Conservation (phyloP, 805 yeast genomes). For the Hanseniaspora nectarophila region DNA sequence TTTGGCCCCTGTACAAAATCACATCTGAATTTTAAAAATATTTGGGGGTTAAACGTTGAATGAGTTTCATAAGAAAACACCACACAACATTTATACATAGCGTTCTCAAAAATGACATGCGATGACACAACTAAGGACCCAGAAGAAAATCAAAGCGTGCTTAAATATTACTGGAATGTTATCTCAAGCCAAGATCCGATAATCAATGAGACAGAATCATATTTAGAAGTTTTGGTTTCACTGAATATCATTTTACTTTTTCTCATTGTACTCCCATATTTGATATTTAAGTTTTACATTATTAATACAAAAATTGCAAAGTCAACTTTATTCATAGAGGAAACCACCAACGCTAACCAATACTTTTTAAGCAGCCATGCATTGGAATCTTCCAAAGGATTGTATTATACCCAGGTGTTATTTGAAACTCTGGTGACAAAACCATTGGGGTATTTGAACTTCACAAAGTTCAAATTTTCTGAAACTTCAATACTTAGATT, state of each 20-base stretch:
- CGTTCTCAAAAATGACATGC: no score
- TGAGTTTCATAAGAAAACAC: no score
- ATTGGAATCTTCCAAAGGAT: constrained; percentile 52
- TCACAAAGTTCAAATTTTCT: constrained; percentile 16
- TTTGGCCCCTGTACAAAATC: no score
- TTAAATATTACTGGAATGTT: not conserved
- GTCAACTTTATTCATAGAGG: constrained; percentile 39
- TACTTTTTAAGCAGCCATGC: constrained; percentile 16
- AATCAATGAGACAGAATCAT: not conserved
- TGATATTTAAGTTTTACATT: constrained; percentile 3
- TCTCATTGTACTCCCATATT: not conserved
- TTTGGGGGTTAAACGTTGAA: no score
- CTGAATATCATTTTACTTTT: not conserved
- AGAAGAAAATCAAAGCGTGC: not conserved
- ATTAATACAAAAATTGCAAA: not conserved
- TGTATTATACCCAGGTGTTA: constrained; percentile 43
- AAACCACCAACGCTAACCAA: constrained; percentile 70
- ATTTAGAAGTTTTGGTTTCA: not conserved
- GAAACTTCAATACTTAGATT: constrained; percentile 36
- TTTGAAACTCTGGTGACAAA: constrained; percentile 24
- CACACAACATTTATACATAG: no score
- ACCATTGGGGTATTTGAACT: constrained; percentile 18
- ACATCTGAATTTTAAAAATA: no score
- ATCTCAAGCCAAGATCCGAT: not conserved
- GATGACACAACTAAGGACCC: no score